A percentile compares a stretch with the other conserved stretches of the same genome.
These are phyloP conservation scores for Reutealis trisperma DNA, from an alignment of 345 rosid species.

Conservation along the genomic window DNA sequence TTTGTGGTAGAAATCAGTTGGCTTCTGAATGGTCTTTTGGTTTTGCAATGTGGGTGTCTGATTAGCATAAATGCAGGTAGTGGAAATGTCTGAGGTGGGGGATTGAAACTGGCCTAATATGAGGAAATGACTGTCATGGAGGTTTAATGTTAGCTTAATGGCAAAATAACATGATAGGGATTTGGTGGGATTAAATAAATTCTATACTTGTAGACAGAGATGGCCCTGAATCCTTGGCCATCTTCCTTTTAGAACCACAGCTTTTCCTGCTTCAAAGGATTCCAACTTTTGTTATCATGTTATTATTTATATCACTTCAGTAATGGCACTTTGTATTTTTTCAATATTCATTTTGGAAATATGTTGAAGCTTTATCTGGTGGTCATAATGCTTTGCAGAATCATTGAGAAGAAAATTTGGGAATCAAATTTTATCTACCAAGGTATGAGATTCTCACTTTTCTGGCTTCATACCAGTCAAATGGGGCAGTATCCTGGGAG, in stretches of 20 bases:
- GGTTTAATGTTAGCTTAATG: not conserved
- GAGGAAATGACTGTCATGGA: not conserved
- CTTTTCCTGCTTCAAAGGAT: too few species aligned
- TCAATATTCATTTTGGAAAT: not conserved
- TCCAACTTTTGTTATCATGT: not conserved
- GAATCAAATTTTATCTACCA: constrained; percentile 16
- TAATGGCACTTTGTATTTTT: not conserved
- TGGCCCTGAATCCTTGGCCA: not conserved
- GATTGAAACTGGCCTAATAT: not conserved
- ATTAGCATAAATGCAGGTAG: not conserved
- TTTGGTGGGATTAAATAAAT: not conserved
- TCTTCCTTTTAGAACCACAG: not conserved
- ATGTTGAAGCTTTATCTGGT: not conserved
- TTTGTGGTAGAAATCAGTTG: not conserved
- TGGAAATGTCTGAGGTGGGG: not conserved
- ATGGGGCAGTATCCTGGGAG: not conserved
- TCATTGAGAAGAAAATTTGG: constrained; percentile 37
- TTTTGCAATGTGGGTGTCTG: constrained; percentile 2
- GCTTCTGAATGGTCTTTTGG: not conserved
- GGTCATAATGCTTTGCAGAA: constrained; percentile 25
- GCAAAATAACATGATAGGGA: not conserved
- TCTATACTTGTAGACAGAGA: not conserved
- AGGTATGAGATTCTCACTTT: not conserved
- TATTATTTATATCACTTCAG: not conserved
- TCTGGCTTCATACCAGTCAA: not conserved